Evolutionary conservation across 257 asterid species (phyloP).

Genomic region (Solanum corneliomulleri): DNA sequence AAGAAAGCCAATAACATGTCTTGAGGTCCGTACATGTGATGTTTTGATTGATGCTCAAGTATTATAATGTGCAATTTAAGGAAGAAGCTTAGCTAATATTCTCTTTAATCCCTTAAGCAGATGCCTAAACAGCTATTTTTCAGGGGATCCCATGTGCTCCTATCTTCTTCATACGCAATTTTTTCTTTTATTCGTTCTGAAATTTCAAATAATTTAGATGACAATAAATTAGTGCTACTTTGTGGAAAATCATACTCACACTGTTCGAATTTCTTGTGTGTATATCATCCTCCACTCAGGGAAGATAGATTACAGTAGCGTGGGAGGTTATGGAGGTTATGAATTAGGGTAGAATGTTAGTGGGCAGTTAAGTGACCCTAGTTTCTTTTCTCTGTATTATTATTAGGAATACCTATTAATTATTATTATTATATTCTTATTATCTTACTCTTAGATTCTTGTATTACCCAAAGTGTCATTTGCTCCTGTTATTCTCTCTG

Average conservation of each 20-base stretch:
- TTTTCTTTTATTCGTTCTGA: not conserved
- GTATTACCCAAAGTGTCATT: not conserved
- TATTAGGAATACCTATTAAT: too few species aligned
- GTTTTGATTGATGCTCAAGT: not conserved
- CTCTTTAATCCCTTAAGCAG: not conserved
- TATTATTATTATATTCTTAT: not conserved
- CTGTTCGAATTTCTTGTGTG: too few species aligned
- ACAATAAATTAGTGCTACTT: too few species aligned
- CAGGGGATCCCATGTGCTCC: not conserved
- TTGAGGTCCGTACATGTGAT: constrained; percentile 3
- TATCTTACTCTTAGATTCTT: not conserved
- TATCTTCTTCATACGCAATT: not conserved
- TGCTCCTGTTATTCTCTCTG: too few species aligned
- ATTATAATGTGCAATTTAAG: not conserved
- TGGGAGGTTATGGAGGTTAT: too few species aligned
- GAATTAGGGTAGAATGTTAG: too few species aligned
- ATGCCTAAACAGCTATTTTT: not conserved
- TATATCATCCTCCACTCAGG: too few species aligned
- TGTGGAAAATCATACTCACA: too few species aligned
- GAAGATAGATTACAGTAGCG: too few species aligned
- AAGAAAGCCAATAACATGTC: not conserved
- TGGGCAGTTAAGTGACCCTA: too few species aligned
- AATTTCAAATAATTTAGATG: not conserved
- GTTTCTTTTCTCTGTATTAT: too few species aligned
- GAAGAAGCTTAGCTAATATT: not conserved